These are phyloP conservation scores for Neofusicoccum umdonicola DNA, from an alignment of 2,329 filamentous ascomycete species.

Conservation along the genomic window DNA sequence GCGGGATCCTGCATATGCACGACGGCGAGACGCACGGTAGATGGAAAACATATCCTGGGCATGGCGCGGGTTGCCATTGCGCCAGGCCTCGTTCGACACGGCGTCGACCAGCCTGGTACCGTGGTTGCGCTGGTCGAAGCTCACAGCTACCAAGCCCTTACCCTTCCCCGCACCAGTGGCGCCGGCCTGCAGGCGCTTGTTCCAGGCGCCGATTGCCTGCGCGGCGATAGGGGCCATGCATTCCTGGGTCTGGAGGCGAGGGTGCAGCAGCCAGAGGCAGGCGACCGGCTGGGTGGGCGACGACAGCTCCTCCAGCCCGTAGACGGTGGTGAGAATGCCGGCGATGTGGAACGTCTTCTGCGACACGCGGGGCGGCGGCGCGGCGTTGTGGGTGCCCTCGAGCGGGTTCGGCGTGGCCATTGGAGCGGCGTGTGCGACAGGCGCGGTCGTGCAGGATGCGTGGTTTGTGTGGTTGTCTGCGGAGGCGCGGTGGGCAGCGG, in stretches of 20 bases:
- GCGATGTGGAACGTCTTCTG: conserved; percentile 67
- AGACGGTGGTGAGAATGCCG: conserved; percentile 75
- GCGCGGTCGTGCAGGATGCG: no score
- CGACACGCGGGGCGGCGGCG: conserved; percentile 52
- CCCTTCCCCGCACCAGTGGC: conserved; percentile 25
- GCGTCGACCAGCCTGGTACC: conserved; percentile 68
- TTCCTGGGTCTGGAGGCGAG: conserved; percentile 66
- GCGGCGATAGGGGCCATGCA: conserved; percentile 74
- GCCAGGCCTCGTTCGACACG: conserved; percentile 74
- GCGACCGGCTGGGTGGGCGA: conserved; percentile 57
- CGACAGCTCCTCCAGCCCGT: conserved; percentile 73
- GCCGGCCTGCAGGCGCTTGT: conserved; percentile 41
- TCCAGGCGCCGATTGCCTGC: conserved; percentile 68
- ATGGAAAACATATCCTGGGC: conserved; percentile 89
- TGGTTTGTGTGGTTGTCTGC: no score
- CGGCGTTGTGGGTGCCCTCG: conserved; percentile 26
- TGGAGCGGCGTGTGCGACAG: not conserved
- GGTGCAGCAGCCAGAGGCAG: conserved; percentile 90
- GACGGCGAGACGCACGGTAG: conserved; percentile 53
- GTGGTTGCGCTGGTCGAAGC: conserved; percentile 93
- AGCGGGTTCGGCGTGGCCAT: conserved; percentile 38
- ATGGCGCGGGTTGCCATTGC: conserved; percentile 72
- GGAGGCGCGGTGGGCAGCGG: no score
- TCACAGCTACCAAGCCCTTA: conserved; percentile 71
- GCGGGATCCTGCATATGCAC: conserved; percentile 15